Conservation (phyloP, 2,329 filamentous ascomycete genomes). For the Ceratocystis variospora region DNA sequence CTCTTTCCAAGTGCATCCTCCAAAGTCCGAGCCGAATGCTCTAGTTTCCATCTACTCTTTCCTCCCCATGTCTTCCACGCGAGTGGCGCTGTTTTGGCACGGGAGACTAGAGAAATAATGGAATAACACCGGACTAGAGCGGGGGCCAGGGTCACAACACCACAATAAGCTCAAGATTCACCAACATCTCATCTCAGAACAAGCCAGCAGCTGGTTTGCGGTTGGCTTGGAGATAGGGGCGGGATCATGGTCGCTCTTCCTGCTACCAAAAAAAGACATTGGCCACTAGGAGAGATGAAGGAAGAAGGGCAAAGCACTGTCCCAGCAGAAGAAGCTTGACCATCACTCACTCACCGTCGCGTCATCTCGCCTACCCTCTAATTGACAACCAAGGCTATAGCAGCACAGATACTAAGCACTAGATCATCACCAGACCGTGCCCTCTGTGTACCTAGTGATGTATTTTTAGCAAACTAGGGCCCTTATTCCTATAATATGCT, state of each 20-base stretch:
- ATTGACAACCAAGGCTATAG: background rate
- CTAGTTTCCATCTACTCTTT: background rate
- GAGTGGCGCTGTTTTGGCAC: constrained; percentile 5
- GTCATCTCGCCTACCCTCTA: background rate
- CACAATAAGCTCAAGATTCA: background rate
- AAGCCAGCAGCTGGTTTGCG: too few relatives aligned
- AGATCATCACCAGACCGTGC: background rate
- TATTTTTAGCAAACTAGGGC: background rate
- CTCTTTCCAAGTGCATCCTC: background rate
- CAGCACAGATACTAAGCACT: background rate
- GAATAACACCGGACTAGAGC: background rate
- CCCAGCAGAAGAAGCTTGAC: background rate
- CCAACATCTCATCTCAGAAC: background rate
- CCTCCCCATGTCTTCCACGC: constrained; percentile 6
- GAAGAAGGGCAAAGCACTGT: background rate
- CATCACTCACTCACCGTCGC: background rate
- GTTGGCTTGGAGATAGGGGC: too few relatives aligned
- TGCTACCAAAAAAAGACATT: too few relatives aligned
- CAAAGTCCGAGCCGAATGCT: background rate
- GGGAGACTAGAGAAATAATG: background rate
- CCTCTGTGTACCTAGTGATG: background rate
- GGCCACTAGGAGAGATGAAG: background rate
- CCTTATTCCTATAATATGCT: background rate
- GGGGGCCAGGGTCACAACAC: background rate
- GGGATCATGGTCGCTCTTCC: too few relatives aligned